phyloP scores from a whole-genome alignment of 805 yeast species.

The Candida qinlingensis region DNA sequence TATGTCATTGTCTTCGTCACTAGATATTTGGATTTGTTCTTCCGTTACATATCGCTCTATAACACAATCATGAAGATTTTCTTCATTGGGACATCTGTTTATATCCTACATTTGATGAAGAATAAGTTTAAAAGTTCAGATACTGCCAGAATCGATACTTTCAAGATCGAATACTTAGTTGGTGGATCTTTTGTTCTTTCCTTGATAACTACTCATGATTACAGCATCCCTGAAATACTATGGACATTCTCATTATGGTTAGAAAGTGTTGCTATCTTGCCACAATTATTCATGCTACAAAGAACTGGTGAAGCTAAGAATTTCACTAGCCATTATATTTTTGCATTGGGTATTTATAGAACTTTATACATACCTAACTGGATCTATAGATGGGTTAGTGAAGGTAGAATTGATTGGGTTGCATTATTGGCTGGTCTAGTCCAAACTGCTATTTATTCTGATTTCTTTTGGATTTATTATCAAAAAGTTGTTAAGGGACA shows the following conservation, averaged over 20 bases:
- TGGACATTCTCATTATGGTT: slow-evolving; percentile 95
- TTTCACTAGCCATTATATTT: slow-evolving; percentile 86
- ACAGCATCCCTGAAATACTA: slow-evolving; percentile 52
- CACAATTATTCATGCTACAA: slow-evolving; percentile 88
- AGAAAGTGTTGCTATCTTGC: slow-evolving; percentile 86
- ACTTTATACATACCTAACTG: slow-evolving; percentile 91
- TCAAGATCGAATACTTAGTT: slow-evolving; percentile 66
- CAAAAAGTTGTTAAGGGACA: slow-evolving; percentile 72
- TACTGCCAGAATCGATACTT: slow-evolving; percentile 62
- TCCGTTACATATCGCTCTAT: slow-evolving; percentile 59
- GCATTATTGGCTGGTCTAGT: slow-evolving; percentile 75
- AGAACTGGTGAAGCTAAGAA: slow-evolving; percentile 84
- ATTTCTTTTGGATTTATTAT: slow-evolving; percentile 92
- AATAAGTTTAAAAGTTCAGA: slow-evolving; percentile 47
- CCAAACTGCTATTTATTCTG: slow-evolving; percentile 87
- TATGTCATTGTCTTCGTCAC: slow-evolving; percentile 70
- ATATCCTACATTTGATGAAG: slow-evolving; percentile 69
- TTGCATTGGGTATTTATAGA: slow-evolving; percentile 88
- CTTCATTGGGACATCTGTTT: slow-evolving; percentile 69
- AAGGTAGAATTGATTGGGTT: slow-evolving; percentile 60
- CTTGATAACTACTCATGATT: slow-evolving; percentile 62
- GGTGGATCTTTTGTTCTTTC: slow-evolving; percentile 55
- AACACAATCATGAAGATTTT: slow-evolving; percentile 77
- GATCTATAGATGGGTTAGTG: slow-evolving; percentile 75
- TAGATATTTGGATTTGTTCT: slow-evolving; percentile 49